Evolutionary conservation across 2,329 filamentous ascomycete species (phyloP).

Genomic region (Endothia cerciana): DNA sequence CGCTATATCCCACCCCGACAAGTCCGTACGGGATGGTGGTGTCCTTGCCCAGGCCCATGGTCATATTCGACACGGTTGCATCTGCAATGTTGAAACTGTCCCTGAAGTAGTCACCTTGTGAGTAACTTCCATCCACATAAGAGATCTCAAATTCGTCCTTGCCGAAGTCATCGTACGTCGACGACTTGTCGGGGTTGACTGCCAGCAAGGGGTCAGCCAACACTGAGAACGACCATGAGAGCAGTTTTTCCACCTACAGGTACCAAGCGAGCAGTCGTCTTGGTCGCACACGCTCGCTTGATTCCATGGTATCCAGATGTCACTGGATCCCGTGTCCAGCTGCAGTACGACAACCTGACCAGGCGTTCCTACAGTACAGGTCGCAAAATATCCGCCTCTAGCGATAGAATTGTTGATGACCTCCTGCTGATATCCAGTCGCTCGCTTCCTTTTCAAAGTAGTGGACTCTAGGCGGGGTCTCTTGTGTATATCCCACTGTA

Average conservation of each 20-base stretch:
- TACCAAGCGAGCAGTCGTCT: conserved; percentile 47
- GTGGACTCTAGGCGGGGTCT: conserved; percentile 36
- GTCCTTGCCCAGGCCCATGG: conserved; percentile 60
- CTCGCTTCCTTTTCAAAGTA: conserved; percentile 42
- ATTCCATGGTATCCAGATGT: conserved; percentile 61
- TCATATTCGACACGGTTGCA: conserved; percentile 55
- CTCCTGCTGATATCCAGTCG: conserved; percentile 44
- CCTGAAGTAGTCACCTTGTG: conserved; percentile 61
- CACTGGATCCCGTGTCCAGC: conserved; percentile 68
- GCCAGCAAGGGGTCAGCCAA: background rate
- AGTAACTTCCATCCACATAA: conserved; percentile 64
- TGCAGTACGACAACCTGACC: conserved; percentile 60
- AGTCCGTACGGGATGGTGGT: conserved; percentile 62
- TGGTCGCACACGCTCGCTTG: conserved; percentile 44
- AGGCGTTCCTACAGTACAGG: conserved; percentile 61
- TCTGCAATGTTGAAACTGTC: conserved; percentile 61
- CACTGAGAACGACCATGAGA: conserved; percentile 5
- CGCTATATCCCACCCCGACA: conserved; percentile 62
- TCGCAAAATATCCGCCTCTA: conserved; percentile 59
- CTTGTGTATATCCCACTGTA: conserved; percentile 54
- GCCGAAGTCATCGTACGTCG: conserved; percentile 49
- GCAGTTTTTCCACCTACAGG: conserved; percentile 45
- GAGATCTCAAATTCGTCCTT: conserved; percentile 57
- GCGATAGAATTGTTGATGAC: conserved; percentile 49
- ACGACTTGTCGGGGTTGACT: conserved; percentile 54